Evolutionary conservation across 2,329 filamentous ascomycete species (phyloP).

Genomic region (Xylaria sp.): DNA sequence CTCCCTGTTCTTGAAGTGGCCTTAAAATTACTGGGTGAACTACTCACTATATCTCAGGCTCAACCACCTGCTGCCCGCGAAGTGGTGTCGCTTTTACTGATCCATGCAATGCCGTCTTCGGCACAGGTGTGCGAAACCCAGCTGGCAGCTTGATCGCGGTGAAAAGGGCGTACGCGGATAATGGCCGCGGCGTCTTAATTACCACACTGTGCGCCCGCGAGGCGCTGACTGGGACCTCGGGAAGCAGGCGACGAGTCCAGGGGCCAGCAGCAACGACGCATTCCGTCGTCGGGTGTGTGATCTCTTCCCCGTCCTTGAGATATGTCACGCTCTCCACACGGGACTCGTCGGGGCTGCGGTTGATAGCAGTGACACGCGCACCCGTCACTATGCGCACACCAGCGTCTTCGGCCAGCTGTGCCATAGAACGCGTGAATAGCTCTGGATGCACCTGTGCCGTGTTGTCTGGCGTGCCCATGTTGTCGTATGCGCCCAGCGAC

Average conservation of each 20-base stretch:
- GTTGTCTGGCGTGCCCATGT: conserved; percentile 61
- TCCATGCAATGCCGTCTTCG: conserved; percentile 36
- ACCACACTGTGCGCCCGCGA: conserved; percentile 60
- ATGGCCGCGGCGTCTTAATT: conserved; percentile 53
- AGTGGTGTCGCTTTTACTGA: conserved; percentile 34
- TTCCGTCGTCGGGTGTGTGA: conserved; percentile 46
- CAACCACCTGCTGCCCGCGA: conserved; percentile 58
- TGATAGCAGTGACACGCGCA: conserved; percentile 47
- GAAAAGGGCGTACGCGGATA: conserved; percentile 74
- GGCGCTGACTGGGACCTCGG: conserved; percentile 55
- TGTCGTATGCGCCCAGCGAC: conserved; percentile 54
- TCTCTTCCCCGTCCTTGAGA: conserved; percentile 42
- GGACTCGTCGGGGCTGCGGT: conserved; percentile 38
- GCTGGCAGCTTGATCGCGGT: conserved; percentile 73
- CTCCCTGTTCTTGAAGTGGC: not conserved
- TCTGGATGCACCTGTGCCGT: conserved; percentile 84
- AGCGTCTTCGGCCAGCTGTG: conserved; percentile 71
- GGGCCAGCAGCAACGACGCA: conserved; percentile 56
- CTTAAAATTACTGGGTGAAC: not conserved
- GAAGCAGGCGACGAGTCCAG: conserved; percentile 58
- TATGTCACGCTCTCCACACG: conserved; percentile 49
- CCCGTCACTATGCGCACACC: conserved; percentile 63
- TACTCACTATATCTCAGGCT: conserved; percentile 75
- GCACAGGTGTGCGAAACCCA: conserved; percentile 57
- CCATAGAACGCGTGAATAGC: conserved; percentile 79